These are phyloP conservation scores for Starmerella vitae DNA, from an alignment of 805 yeast genomes.

Conservation along the genomic window DNA sequence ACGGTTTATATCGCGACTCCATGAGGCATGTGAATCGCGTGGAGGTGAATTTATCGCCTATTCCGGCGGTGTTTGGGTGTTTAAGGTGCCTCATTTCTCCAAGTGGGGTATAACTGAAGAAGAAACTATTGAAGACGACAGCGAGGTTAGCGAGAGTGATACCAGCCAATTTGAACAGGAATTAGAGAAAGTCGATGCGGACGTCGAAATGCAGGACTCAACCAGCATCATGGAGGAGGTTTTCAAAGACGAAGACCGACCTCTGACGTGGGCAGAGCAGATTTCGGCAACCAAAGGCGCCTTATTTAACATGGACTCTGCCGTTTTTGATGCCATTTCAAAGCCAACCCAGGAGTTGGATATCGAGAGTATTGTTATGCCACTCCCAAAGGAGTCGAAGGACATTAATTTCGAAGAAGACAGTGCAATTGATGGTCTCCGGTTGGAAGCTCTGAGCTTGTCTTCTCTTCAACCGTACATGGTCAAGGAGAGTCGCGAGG, in stretches of 20 bases:
- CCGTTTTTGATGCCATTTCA: slow-evolving; percentile 8
- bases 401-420: neutral
- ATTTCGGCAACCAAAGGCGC: neutral
- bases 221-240: neutral
- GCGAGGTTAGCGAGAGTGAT: neutral
- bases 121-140: slow-evolving; percentile 19
- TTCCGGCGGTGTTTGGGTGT: slow-evolving; percentile 59
- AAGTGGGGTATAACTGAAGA: slow-evolving; percentile 67
- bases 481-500: neutral
- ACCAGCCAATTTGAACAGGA: too few relatives aligned
- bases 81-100: slow-evolving; percentile 81
- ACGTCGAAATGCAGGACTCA: neutral
- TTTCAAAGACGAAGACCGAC: neutral
- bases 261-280: neutral
- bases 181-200: too few relatives aligned
- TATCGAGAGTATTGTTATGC: slow-evolving; percentile 5
- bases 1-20: slow-evolving; percentile 34
- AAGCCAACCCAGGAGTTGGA: slow-evolving; percentile 6
- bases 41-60: slow-evolving; percentile 77
- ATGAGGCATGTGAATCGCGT: slow-evolving; percentile 37
- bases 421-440: neutral
- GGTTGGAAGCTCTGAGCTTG: neutral
- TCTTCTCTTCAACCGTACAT: neutral
- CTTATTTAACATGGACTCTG: neutral
- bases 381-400: neutral